Evolutionary conservation across 176 grass and related monocot genomes (phyloP).

Genomic region (Thinopyrum elongatum): DNA sequence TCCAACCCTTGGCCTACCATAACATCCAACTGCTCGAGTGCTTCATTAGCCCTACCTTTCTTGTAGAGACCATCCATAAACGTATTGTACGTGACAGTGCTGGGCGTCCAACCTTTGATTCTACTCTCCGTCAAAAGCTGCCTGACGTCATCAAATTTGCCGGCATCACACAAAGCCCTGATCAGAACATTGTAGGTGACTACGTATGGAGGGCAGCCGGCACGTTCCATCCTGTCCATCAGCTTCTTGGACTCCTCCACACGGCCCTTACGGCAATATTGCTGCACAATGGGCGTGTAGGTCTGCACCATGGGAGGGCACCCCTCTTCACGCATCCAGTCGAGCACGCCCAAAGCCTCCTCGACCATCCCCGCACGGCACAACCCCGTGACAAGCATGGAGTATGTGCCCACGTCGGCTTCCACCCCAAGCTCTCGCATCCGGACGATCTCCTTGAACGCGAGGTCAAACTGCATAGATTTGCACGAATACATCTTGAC

Average conservation of each 20-base stretch:
- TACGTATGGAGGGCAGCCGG: conserved; percentile 45
- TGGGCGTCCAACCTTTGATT: conserved; percentile 49
- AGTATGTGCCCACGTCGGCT: conserved; percentile 54
- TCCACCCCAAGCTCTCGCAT: conserved; percentile 37
- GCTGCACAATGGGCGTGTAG: conserved; percentile 68
- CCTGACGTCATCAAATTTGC: conserved; percentile 50
- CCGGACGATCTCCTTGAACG: conserved; percentile 32
- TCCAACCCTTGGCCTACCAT: conserved; percentile 51
- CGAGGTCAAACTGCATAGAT: conserved; percentile 41
- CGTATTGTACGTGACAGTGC: conserved; percentile 63
- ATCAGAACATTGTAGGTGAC: conserved; percentile 84
- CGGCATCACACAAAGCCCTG: conserved; percentile 43
- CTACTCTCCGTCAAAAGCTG: conserved; percentile 46
- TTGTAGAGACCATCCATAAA: conserved; percentile 77
- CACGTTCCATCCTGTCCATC: conserved; percentile 50
- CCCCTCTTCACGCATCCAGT: conserved; percentile 55
- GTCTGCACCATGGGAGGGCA: conserved; percentile 58
- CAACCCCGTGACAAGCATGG: conserved; percentile 48
- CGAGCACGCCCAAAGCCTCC: conserved; percentile 65
- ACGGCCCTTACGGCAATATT: conserved; percentile 59
- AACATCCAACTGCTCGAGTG: conserved; percentile 43
- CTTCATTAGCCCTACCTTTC: conserved; percentile 49
- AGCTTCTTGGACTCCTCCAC: conserved; percentile 64
- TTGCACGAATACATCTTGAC: conserved; percentile 56
- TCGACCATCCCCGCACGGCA: neutral